A percentile compares a stretch with the other conserved stretches of the same genome.
These are phyloP conservation scores for Xylaria scruposa DNA, from an alignment of 495 filamentous ascomycete species.

Conservation along the genomic window DNA sequence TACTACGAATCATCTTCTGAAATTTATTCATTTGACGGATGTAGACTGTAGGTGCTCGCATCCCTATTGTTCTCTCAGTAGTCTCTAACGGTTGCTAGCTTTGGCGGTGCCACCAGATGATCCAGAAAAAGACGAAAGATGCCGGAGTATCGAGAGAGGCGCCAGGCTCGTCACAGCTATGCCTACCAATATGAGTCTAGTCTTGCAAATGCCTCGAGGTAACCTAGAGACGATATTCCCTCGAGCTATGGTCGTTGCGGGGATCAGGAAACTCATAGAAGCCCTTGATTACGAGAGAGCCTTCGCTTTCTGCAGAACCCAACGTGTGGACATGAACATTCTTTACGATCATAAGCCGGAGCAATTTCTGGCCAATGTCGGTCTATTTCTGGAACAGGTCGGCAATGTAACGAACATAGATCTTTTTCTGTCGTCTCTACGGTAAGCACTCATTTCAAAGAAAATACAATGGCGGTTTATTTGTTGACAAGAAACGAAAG, in stretches of 20 bases:
- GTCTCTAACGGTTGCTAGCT: constrained; percentile 51
- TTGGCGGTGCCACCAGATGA: constrained; percentile 86
- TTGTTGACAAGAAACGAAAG: constrained; percentile 48
- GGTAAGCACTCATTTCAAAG: constrained; percentile 59
- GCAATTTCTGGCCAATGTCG: constrained; percentile 79
- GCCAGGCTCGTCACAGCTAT: constrained; percentile 86
- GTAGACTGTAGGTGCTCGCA: constrained; percentile 62
- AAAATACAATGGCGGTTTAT: not conserved
- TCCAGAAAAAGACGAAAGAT: constrained; percentile 89
- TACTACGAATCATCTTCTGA: constrained; percentile 87
- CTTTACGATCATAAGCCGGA: constrained; percentile 89
- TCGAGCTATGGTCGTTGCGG: constrained; percentile 87
- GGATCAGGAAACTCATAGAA: constrained; percentile 80
- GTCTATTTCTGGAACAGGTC: constrained; percentile 83
- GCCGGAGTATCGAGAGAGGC: constrained; percentile 90
- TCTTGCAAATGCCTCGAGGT: constrained; percentile 91
- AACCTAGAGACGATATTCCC: constrained; percentile 97
- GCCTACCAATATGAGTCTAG: constrained; percentile 79
- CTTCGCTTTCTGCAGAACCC: constrained; percentile 85
- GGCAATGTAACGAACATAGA: constrained; percentile 86
- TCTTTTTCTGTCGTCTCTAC: constrained; percentile 86
- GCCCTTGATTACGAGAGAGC: constrained; percentile 80
- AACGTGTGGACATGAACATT: constrained; percentile 97
- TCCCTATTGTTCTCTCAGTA: constrained; percentile 3
- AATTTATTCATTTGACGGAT: constrained; percentile 83